Base-by-base conservation (phyloP, 805 yeast species). In the Wickerhamomyces rabaulensis region DNA sequence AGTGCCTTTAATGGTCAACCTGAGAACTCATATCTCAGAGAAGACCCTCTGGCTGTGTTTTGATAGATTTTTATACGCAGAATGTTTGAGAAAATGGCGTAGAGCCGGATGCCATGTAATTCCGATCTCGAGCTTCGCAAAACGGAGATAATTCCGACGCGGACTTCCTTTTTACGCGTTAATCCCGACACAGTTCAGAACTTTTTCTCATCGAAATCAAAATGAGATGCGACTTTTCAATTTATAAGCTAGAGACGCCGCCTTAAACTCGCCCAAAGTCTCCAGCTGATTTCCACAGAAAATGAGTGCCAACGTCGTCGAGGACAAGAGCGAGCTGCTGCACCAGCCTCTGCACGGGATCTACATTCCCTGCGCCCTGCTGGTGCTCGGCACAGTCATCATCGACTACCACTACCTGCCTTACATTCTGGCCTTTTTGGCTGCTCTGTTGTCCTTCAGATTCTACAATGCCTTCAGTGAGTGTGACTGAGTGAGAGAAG, bases 271-370 rank as follows among this genome's bases (percentile, higher is more conserved):
- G n/a, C n/a, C 15, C 31, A 13, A 27, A n/a, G n/a, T n/a, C n/a
- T 27, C n/a, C 31, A 27, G n/a, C 31, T 27, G 10, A n/a, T 27
- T 13, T 13, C 4, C 5, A 27, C n/a, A 3, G 10, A 33, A 33
- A 33, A 33, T 33, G 36, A n/a, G 27, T 8, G n/a, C 23, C 15
- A 22, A 37, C 22, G 40, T 8, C 15, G 54, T 46, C 29, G 54
- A 68, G 42, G 75, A 71, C 50, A 73, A 74, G 33, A 64, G 76
- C 52, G 80, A 79, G 44, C 66, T 84, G 40, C 69, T 84, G 48
- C 80, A 82, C 58, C 78, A 82, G 45, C 90, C 91, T 6, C 64
- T 86, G 39, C 95, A 87, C 57, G 89, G 91, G 17, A 77, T 87
- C 43, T 80, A 78, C 60, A 85, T 87, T 53, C 95, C 95, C 6